phyloP scores from a whole-genome alignment of 192 early-diverging fungal genomes.

The Coemansia sp. region DNA sequence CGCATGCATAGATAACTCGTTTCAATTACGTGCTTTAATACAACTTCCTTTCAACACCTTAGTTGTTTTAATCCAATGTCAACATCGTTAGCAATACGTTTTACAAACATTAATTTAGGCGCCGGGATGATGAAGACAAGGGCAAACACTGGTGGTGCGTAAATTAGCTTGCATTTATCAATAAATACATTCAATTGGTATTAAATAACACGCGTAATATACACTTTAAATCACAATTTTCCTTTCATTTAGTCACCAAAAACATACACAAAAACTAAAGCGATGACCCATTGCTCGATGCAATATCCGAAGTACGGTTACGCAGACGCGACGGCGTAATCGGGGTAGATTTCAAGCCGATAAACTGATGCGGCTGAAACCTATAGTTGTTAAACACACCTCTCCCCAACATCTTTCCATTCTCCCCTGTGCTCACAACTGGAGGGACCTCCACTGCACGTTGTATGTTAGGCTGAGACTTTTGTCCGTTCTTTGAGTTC shows the following conservation, averaged over 20 bases:
- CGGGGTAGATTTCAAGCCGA: slow-evolving; percentile 24
- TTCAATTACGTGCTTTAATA: no score
- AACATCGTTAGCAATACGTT: no score
- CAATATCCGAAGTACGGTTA: slow-evolving; percentile 34
- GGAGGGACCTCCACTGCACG: background rate
- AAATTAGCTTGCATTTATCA: no score
- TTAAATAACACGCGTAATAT: background rate
- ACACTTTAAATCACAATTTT: background rate
- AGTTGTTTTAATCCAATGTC: no score
- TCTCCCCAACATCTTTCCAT: no score
- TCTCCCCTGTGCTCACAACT: background rate
- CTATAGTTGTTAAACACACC: slow-evolving; percentile 7
- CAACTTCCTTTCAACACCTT: no score
- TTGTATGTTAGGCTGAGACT: background rate
- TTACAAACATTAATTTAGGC: no score
- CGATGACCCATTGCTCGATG: slow-evolving; percentile 26
- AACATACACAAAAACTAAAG: background rate
- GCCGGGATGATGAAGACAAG: no score
- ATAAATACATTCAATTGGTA: no score
- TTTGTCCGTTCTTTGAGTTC: background rate
- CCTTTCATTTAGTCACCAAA: no score
- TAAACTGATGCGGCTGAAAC: slow-evolving; percentile 21
- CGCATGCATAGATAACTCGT: no score
- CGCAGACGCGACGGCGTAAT: slow-evolving; percentile 45
- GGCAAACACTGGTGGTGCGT: no score